A percentile compares a stretch with the other conserved stretches of the same genome.
phyloP scores from a whole-genome alignment of 768 basidiomycete genomes.

The Leccinum sublutescens region DNA sequence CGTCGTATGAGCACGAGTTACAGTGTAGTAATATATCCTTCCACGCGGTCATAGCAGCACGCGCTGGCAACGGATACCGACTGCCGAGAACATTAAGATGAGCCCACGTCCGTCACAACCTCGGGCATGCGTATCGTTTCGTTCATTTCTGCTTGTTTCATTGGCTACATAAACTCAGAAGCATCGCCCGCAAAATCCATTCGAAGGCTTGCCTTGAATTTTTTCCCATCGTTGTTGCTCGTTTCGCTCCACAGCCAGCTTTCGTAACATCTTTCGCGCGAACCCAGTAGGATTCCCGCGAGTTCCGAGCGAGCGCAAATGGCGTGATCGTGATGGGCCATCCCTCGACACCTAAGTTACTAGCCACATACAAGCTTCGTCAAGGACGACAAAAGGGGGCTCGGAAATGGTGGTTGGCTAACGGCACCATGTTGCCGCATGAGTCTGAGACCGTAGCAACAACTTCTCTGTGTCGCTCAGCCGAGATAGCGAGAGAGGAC shows the following conservation, averaged over 20 bases:
- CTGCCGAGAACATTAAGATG: neutral
- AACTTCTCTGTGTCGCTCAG: too few species aligned
- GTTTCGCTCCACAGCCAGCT: neutral
- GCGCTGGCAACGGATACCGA: slow-evolving; percentile 14
- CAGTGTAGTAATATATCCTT: neutral
- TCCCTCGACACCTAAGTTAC: slow-evolving; percentile 6
- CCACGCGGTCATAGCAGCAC: slow-evolving; percentile 32
- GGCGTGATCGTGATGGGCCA: slow-evolving; percentile 18
- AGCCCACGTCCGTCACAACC: neutral
- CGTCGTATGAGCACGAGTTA: neutral
- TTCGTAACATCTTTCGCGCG: neutral
- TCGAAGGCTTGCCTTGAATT: slow-evolving; percentile 6
- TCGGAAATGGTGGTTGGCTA: too few species aligned
- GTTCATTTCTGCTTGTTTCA: neutral
- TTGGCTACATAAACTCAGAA: slow-evolving; percentile 11
- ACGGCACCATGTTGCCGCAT: too few species aligned
- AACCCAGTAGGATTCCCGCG: slow-evolving; percentile 5
- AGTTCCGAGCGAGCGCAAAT: slow-evolving; percentile 15
- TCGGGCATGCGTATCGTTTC: neutral
- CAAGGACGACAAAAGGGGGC: neutral
- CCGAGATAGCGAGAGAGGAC: too few species aligned
- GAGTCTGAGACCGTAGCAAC: too few species aligned
- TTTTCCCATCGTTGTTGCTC: neutral
- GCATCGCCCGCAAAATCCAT: neutral
- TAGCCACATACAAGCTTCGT: slow-evolving; percentile 1